Evolutionary conservation across 176 grass and related monocot species (phyloP), one percentile per base, ranked within the genome.

Genomic region (Triticum turgidum): DNA sequence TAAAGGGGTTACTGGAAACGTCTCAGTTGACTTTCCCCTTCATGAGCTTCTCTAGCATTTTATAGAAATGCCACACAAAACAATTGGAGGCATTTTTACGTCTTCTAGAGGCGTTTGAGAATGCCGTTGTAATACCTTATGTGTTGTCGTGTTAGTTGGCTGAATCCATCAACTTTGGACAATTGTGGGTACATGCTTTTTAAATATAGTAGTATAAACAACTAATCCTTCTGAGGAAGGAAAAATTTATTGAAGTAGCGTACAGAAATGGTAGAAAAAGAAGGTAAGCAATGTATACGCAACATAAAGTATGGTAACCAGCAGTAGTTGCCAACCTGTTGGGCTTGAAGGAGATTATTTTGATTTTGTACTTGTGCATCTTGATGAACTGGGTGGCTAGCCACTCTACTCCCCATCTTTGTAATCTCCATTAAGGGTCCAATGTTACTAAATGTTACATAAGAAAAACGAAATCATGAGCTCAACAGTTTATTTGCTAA

Each of bases 361-460:
- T 91, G 92, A 85, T 90, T 90, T 89, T 92, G 96, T 24, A 86
- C 30, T 69, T 95, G 94, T 45, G 90, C 51, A 83, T 94, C 86
- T 80, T 96, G 97, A 83, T 96, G 94, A 61, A 86, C 70, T 83
- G 90, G 92, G 65, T 96, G 89, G 61, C 76, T 76, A 82, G 70
- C 81, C 49, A 34, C 89, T 89, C 90, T 92, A 67, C 69, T 96
- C 30, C 92, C 89, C 73, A 74, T 88, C 89, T 99, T 99, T 33
- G 80, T 93, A 77, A 96, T 87, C 73, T 93, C 97, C 66, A 88
- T 76, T 78, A 99, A 87, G 14, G 67, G 80, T 34, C 90, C 94
- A 91, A 96, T 73, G 63, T 91, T 99, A 84, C 92, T 95, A 80
- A 32, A 80, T 30, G n/a, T 85, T 66, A 81, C 75, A 88, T 86